phyloP scores from a whole-genome alignment of 1,139 yeast genomes.

The Yamadazyma diddensiae region DNA sequence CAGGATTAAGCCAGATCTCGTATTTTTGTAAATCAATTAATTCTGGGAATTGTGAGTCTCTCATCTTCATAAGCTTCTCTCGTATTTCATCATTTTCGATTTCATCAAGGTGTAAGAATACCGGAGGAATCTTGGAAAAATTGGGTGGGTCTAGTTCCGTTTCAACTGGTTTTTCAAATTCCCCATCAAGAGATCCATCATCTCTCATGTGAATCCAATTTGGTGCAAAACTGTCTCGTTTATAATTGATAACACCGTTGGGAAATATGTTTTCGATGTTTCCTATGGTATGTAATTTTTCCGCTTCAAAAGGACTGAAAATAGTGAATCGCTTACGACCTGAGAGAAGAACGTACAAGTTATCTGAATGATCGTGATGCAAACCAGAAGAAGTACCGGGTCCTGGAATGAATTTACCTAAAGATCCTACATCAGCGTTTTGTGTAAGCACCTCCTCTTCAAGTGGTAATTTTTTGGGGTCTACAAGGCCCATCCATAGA shows the following conservation, averaged over 20 bases:
- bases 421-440: constrained; percentile 14
- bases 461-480: constrained; percentile 7
- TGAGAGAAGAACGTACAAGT: constrained; percentile 55
- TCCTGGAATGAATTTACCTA: constrained; percentile 54
- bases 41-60: constrained; percentile 42
- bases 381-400: constrained; percentile 66
- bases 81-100: constrained; percentile 26
- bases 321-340: constrained; percentile 69
- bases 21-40: constrained; percentile 39
- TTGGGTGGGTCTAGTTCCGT: constrained; percentile 58
- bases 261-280: constrained; percentile 44
- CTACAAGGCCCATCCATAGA: constrained; percentile 60
- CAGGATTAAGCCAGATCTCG: constrained; percentile 52
- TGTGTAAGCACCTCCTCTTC: neutral
- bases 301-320: constrained; percentile 60
- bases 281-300: constrained; percentile 59
- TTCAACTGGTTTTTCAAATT: constrained; percentile 6
- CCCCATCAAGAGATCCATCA: constrained; percentile 49
- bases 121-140: constrained; percentile 61
- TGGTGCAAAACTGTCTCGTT: constrained; percentile 49
- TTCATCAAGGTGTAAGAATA: constrained; percentile 57
- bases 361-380: constrained; percentile 83
- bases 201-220: constrained; percentile 56
- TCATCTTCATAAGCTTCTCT: constrained; percentile 25
- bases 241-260: constrained; percentile 69